phyloP scores from a whole-genome alignment of 2,329 filamentous ascomycete genomes.

The Fusarium tanahbumbuense region DNA sequence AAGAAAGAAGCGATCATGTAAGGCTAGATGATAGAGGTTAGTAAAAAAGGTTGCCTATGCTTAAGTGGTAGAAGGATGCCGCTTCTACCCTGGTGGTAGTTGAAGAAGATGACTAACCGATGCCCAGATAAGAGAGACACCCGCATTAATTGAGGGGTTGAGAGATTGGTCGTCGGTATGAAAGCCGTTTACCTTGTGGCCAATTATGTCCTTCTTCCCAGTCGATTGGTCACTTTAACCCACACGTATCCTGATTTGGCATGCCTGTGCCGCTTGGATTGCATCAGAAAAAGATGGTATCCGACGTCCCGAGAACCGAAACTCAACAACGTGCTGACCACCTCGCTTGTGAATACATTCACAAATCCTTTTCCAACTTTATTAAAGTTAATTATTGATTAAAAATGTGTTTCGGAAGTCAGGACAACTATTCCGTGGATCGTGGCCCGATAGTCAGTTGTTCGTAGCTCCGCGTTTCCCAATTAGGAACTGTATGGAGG shows the following conservation, averaged over 20 bases:
- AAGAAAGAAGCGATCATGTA: background rate
- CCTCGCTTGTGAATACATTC: background rate
- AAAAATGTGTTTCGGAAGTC: conserved; percentile 6
- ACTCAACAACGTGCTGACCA: background rate
- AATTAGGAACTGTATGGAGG: conserved; percentile 28
- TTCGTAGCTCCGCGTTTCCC: conserved; percentile 21
- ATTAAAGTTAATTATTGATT: background rate
- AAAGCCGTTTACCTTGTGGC: background rate
- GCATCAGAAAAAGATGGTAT: background rate
- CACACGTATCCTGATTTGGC: background rate
- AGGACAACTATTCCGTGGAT: conserved; percentile 12
- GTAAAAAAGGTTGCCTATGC: background rate
- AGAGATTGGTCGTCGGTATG: background rate
- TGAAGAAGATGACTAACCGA: background rate
- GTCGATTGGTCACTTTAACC: background rate
- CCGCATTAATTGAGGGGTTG: background rate
- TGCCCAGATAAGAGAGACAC: background rate
- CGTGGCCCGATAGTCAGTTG: conserved; percentile 7
- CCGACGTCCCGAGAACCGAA: background rate
- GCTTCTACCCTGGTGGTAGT: background rate
- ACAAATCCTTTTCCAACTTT: background rate
- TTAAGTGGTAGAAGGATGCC: background rate
- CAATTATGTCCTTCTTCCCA: background rate
- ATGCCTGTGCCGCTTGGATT: background rate
- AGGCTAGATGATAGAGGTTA: background rate